These are phyloP conservation scores for Starmerella vitae DNA, from an alignment of 805 yeast species.

Conservation along the genomic window DNA sequence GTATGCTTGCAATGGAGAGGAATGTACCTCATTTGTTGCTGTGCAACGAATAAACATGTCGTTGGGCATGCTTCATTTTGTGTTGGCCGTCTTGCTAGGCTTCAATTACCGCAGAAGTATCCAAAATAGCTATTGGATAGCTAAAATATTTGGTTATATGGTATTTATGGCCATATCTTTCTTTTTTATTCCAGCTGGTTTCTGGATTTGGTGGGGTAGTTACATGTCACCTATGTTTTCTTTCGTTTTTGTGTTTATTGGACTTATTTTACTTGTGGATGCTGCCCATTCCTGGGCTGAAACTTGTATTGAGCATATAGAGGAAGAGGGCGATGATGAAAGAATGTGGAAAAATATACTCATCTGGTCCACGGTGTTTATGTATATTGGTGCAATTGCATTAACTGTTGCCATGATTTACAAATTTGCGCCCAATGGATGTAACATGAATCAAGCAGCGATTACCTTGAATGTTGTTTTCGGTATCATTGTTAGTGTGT, in stretches of 20 bases:
- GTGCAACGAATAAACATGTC: slow-evolving; percentile 90
- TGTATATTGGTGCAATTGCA: slow-evolving; percentile 63
- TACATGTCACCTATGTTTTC: slow-evolving; percentile 75
- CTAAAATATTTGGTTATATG: slow-evolving; percentile 38
- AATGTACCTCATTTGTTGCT: slow-evolving; percentile 84
- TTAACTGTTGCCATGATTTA: slow-evolving; percentile 71
- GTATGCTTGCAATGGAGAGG: slow-evolving; percentile 63
- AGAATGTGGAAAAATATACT: slow-evolving; percentile 65
- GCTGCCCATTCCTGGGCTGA: slow-evolving; percentile 99
- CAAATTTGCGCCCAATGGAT: slow-evolving; percentile 67
- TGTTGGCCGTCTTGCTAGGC: slow-evolving; percentile 50
- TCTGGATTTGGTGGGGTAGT: slow-evolving; percentile 83
- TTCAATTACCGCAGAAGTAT: slow-evolving; percentile 58
- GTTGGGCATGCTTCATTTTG: slow-evolving; percentile 62
- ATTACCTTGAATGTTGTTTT: slow-evolving; percentile 63
- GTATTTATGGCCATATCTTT: slow-evolving; percentile 53
- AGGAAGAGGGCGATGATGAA: slow-evolving; percentile 49
- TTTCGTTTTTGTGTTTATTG: slow-evolving; percentile 74
- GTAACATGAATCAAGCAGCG: slow-evolving; percentile 81
- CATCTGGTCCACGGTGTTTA: slow-evolving; percentile 71
- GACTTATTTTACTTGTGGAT: slow-evolving; percentile 79
- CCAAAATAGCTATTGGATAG: slow-evolving; percentile 87
- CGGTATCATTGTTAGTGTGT: slow-evolving; percentile 45
- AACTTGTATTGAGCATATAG: slow-evolving; percentile 79
- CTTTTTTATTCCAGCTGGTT: slow-evolving; percentile 67